Evolutionary conservation across 257 asterid genomes (phyloP), one percentile per base, ranked within the genome.

Genomic region (Penstemon newberryi): DNA sequence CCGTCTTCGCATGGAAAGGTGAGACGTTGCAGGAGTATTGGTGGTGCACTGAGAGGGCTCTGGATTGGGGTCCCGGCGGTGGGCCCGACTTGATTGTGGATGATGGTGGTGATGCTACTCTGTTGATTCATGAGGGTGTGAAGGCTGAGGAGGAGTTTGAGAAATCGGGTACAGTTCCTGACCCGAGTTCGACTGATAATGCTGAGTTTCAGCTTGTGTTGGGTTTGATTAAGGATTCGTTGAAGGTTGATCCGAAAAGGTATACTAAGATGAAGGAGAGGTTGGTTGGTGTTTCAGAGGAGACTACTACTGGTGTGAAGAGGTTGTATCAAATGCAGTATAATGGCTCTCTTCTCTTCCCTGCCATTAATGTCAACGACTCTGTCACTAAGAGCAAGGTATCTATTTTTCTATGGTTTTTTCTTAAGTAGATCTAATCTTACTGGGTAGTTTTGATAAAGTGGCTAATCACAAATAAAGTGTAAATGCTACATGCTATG

Each of bases 371-470:
- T 25, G 33, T 25, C 33, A 25, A 25, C 2, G 33, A 91, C 60
- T 88, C 96, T 39, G 96, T 88, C 61, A 88, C 96, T 67, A 91
- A 91, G 87, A 91, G 95, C 96, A 91, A 91, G 97, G 97, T 91
- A 82, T 51, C 11, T 5, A 10, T 38, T 5, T 7, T 0, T 7
- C 0, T 3, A 55, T 5, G 8, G 5, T 42, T 11, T 19, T 3
- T 70, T 36, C 0, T 33, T 42, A 37, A 10, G n/a, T 57, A n/a
- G 61, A 49, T 70, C 53, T 58, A 11, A 1, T 56, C 64, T 36
- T 44, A 25, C 33, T 25, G 18, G 18, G 18, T 15, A 15, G 18
- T 15, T 15, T 15, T 15, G 18, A 15, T 15, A 15, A 15, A 15
- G 18, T 15, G 18, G 18, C 18, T 15, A 15, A 15, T 15, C 18